Base-by-base conservation (phyloP, 176 grass and related monocot species). In the Pharus latifolius region DNA sequence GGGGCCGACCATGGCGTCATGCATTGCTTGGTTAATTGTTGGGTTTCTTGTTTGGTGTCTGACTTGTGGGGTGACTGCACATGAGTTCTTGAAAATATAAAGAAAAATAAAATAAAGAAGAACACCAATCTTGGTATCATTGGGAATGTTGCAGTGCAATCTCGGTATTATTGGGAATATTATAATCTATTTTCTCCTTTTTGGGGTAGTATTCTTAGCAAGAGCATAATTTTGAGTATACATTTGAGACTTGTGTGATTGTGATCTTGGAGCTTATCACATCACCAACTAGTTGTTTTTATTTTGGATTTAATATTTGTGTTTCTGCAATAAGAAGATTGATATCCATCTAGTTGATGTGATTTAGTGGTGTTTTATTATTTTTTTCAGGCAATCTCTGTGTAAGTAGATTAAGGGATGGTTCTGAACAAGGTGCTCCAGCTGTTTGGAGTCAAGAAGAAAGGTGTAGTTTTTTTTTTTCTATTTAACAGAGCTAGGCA, bases 401-500 rank as follows among this genome's bases (percentile, higher is more conserved):
- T 49, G 55, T 25, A 59, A 19, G 12, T 30, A 44, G 72, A 67
- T 55, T 28, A 2, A 15, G 48, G 63, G 54, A 85, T 85, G 83
- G 48, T 46, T 62, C 63, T 75, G 4, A 80, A 69, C 35, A 85
- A 80, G 76, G 17, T 80, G 56, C 76, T 85, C 6, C 37, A 61
- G 70, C 47, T 85, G 23, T 75, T 85, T 45, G 66, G 83, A 56
- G 10, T 75, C 63, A 80, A 80, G 63, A 85, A 80, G 70, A 75
- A 85, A 80, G 83, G 83, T 85, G 46, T 1, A 9, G 35, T 74
- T 10, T 1, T 9, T 20, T 25, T 51, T 5, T 14, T 19, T 19
- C 42, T 48, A 30, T 2, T 42, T 49, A 43, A 40, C 57, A 50
- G 3, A 10, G 40, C 63, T 58, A 28, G 0, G 56, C 52, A 30